These are phyloP conservation scores for Phylloporus arenicola DNA, from an alignment of 768 basidiomycete species.

Conservation along the genomic window DNA sequence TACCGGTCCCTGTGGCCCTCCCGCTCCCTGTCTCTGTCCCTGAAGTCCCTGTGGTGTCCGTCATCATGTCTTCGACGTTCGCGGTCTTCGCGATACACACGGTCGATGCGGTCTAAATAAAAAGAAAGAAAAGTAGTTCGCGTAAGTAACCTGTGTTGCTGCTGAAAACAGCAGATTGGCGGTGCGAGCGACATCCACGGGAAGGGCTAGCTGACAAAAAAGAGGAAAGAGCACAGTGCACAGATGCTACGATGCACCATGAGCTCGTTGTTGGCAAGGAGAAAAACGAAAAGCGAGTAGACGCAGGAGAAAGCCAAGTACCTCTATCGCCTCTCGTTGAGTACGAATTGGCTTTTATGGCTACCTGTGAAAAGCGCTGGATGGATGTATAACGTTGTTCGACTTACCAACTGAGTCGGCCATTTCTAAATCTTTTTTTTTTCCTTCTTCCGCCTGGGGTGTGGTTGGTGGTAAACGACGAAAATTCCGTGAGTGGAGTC, in stretches of 20 bases:
- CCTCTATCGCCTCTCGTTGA: slow-evolving; percentile 30
- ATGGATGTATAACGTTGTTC: slow-evolving; percentile 8
- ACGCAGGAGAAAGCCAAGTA: slow-evolving; percentile 32
- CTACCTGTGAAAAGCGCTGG: slow-evolving; percentile 25
- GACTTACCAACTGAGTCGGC: slow-evolving; percentile 56
- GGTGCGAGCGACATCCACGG: slow-evolving; percentile 35
- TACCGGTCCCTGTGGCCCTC: slow-evolving; percentile 31
- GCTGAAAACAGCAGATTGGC: slow-evolving; percentile 39
- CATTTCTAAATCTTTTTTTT: slow-evolving; percentile 27
- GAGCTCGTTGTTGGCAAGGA: slow-evolving; percentile 49
- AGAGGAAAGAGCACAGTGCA: slow-evolving; percentile 40
- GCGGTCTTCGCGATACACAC: slow-evolving; percentile 61
- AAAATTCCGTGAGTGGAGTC: slow-evolving; percentile 17
- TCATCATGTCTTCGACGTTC: slow-evolving; percentile 61
- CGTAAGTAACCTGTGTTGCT: slow-evolving; percentile 48
- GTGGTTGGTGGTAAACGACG: slow-evolving; percentile 22
- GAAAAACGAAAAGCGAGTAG: slow-evolving; percentile 32
- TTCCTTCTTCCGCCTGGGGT: slow-evolving; percentile 15
- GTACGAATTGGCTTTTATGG: slow-evolving; percentile 26
- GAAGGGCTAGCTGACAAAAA: slow-evolving; percentile 58
- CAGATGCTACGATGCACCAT: slow-evolving; percentile 49
- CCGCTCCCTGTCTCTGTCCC: slow-evolving; percentile 42
- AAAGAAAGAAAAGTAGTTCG: slow-evolving; percentile 41
- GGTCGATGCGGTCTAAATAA: slow-evolving; percentile 41
- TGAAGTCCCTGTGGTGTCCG: slow-evolving; percentile 44